Percentiles rank a stretch among this genome's conserved stretches.
Conservation (phyloP, 768 basidiomycete species). For the Kwoniella pini region DNA sequence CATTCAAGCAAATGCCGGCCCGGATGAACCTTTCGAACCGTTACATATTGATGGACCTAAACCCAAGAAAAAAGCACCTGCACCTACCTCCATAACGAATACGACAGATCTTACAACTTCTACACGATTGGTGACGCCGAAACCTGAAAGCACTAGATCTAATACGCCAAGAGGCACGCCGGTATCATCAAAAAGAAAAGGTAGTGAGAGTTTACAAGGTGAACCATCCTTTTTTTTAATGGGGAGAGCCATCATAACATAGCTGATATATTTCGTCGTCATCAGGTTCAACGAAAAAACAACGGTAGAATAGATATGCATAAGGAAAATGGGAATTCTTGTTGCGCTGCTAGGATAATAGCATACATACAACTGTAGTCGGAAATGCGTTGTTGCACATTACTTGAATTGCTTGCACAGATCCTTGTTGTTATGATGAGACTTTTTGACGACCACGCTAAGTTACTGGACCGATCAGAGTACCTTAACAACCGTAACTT, state of each 20-base stretch:
- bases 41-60: constrained; percentile 1
- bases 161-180: constrained; percentile 3
- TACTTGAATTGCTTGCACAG: no score
- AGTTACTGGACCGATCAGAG: no score
- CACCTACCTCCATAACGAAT: background rate
- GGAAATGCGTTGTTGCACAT: no score
- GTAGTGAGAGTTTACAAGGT: constrained; percentile 12
- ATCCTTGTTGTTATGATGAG: no score
- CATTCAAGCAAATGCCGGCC: constrained; percentile 14
- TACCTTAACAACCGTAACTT: no score
- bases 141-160: background rate
- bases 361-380: no score
- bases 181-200: constrained; percentile 2
- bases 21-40: constrained; percentile 15
- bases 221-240: background rate
- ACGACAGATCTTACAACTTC: background rate
- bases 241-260: no score
- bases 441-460: no score
- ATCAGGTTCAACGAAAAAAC: constrained; percentile 18
- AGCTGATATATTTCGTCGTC: background rate
- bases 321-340: no score
- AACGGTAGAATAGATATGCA: constrained; percentile 4
- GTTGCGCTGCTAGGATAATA: no score
- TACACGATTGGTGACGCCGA: background rate
- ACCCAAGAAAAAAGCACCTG: constrained; percentile 4